Conservation (phyloP, 2,329 filamentous ascomycete genomes). For the Alternaria conjuncta region DNA sequence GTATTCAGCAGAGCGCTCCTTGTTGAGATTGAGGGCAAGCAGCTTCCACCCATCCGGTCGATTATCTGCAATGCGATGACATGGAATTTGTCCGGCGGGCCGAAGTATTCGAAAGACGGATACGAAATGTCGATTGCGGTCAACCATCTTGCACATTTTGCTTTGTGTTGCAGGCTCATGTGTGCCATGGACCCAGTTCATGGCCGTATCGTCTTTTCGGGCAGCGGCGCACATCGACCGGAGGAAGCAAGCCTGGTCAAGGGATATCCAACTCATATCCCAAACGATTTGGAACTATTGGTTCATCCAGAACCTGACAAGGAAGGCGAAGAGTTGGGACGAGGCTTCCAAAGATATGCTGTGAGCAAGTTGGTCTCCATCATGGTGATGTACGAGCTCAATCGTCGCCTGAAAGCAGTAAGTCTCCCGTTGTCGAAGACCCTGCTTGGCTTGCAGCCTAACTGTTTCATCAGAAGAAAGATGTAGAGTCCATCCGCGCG, state of each 20-base stretch:
- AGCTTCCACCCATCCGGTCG: conserved; percentile 16
- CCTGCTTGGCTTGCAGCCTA: not conserved
- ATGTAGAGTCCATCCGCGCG: conserved; percentile 34
- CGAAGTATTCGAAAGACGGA: conserved; percentile 22
- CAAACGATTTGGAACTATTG: conserved; percentile 44
- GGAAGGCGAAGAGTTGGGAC: conserved; percentile 42
- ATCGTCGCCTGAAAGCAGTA: conserved; percentile 41
- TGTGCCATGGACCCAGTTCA: conserved; percentile 10
- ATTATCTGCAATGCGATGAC: conserved; percentile 34
- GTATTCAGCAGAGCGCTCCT: conserved; percentile 16
- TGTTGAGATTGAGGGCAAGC: conserved; percentile 11
- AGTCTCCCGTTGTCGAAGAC: not conserved
- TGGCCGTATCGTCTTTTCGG: conserved; percentile 29
- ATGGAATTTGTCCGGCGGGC: conserved; percentile 21
- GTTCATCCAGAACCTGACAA: conserved; percentile 44
- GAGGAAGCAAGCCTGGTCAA: conserved; percentile 46
- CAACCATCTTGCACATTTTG: conserved; percentile 28
- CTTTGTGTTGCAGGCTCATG: conserved; percentile 22
- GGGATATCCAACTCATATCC: conserved; percentile 45
- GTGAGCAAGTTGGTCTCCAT: conserved; percentile 52
- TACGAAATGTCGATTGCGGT: conserved; percentile 24
- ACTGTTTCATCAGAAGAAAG: conserved; percentile 24
- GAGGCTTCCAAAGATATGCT: conserved; percentile 55
- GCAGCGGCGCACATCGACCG: conserved; percentile 47
- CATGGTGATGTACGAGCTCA: conserved; percentile 53